Base-by-base conservation (phyloP, 2,329 filamentous ascomycete genomes). In the Alternaria panax region DNA sequence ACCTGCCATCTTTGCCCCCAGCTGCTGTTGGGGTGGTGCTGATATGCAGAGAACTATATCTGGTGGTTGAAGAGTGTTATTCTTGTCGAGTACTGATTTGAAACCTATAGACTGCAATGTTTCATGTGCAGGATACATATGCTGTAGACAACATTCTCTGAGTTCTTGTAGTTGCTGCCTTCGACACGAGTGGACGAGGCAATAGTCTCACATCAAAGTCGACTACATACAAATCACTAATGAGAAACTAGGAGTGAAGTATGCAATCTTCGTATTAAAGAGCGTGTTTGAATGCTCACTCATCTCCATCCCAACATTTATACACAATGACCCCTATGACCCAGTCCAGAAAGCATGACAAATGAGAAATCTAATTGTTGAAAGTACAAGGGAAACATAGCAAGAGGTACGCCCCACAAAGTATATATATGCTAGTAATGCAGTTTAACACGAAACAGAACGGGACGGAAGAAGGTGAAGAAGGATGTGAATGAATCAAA, bases 361-460 rank as follows among this genome's bases (percentile, higher is more conserved):
- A 48, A 36, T 22, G 45, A 34, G 30, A 48, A 7, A 36, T 48
- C 45, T 48, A 48, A 36, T 48, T 32, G 16, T 9, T 14, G 7
- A 16, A 48, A 48, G 30, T 48, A 48, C 45, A 43, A 27, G 16
- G 24, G 41, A 27, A 48, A 36, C 45, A 20, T 48, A 20, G 45
- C 32, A 36, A 48, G 14, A 34, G 45, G 32, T 20, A 48, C 30
- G 28, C 8, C 45, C 45, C 45, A 20, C 30, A 48, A 48, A n/a
- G n/a, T n/a, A n/a, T 14, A 48, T 48, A 36, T 48, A 48, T 48
- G 28, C 45, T 48, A 48, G 20, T 48, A 48, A 48, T 48, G 45
- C 45, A 48, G 45, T 36, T 24, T 25, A 36, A 34, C 45, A 48
- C 18, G 82, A 68, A 69, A 60, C 66, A 70, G 9, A 69, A 66